Conservation (phyloP, 2,329 filamentous ascomycete species). For the Phialophora expanda region DNA sequence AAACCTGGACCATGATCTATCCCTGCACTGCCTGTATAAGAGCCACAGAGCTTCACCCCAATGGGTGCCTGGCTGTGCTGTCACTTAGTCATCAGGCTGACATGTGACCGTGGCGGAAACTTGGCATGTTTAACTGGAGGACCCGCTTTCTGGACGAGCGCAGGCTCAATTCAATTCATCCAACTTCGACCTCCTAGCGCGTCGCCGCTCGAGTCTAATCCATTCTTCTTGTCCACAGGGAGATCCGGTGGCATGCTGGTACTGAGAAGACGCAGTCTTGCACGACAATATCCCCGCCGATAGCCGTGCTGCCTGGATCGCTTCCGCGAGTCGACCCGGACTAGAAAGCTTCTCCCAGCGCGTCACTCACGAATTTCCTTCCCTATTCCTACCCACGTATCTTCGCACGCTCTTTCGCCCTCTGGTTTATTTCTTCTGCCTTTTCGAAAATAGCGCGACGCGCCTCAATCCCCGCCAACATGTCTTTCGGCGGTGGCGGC, state of each 20-base stretch:
- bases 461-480: slow-evolving; percentile 35
- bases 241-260: slow-evolving; percentile 16
- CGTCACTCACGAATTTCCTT: slow-evolving; percentile 29
- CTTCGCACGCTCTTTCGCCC: slow-evolving; percentile 20
- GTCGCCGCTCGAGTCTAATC: slow-evolving; percentile 6
- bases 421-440: slow-evolving; percentile 1
- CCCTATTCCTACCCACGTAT: slow-evolving; percentile 16
- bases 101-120: not conserved
- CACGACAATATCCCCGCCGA: slow-evolving; percentile 11
- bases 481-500: slow-evolving; percentile 38
- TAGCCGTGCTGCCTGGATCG: slow-evolving; percentile 23
- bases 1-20: not conserved
- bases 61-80: not conserved
- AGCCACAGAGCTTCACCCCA: not conserved
- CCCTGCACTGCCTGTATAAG: not conserved
- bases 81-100: not conserved
- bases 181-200: not conserved
- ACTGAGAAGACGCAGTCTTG: slow-evolving; percentile 14
- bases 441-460: slow-evolving; percentile 36
- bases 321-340: slow-evolving; percentile 3
- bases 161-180: not conserved
- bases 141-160: slow-evolving; percentile 8
- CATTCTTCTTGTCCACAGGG: slow-evolving; percentile 14
- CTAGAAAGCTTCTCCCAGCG: slow-evolving; percentile 17
- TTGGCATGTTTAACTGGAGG: not conserved